These are phyloP conservation scores for Aspergillus sp. DNA, from an alignment of 2,329 filamentous ascomycete genomes.

Conservation along the genomic window DNA sequence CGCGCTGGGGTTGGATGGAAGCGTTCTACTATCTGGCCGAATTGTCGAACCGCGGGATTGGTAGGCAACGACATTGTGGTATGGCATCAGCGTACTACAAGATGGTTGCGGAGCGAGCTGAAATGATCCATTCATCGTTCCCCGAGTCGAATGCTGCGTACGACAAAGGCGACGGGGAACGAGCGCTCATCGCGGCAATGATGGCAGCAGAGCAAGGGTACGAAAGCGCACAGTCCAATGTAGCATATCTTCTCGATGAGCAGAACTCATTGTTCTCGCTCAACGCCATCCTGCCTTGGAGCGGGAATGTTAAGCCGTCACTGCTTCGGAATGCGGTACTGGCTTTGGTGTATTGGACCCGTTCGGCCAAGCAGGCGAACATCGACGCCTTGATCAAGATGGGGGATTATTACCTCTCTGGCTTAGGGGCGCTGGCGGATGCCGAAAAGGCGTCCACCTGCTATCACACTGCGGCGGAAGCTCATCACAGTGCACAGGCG, in stretches of 20 bases:
- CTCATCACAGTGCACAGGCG: constrained; percentile 84
- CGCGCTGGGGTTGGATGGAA: constrained; percentile 73
- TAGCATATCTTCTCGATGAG: constrained; percentile 76
- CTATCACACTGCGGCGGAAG: constrained; percentile 86
- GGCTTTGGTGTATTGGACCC: constrained; percentile 87
- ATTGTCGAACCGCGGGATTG: constrained; percentile 70
- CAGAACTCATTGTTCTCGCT: constrained; percentile 53
- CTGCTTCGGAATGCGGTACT: constrained; percentile 52
- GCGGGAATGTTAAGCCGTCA: constrained; percentile 28
- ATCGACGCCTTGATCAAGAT: constrained; percentile 94
- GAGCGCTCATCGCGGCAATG: constrained; percentile 70
- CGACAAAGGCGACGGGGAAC: constrained; percentile 66
- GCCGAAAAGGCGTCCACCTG: constrained; percentile 83
- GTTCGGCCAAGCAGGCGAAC: constrained; percentile 85
- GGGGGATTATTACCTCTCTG: constrained; percentile 90
- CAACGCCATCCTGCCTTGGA: constrained; percentile 43
- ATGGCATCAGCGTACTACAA: constrained; percentile 77
- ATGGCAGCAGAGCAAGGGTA: constrained; percentile 90
- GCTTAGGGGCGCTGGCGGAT: constrained; percentile 63
- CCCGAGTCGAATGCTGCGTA: constrained; percentile 75
- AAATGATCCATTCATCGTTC: constrained; percentile 67
- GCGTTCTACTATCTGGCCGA: constrained; percentile 89
- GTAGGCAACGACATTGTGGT: constrained; percentile 67
- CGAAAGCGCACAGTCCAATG: constrained; percentile 80
- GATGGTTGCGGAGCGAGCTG: constrained; percentile 62